A percentile compares a stretch with the other conserved stretches of the same genome.
phyloP scores from a whole-genome alignment of 2,329 filamentous ascomycete genomes.

The Zasmidium cellare region DNA sequence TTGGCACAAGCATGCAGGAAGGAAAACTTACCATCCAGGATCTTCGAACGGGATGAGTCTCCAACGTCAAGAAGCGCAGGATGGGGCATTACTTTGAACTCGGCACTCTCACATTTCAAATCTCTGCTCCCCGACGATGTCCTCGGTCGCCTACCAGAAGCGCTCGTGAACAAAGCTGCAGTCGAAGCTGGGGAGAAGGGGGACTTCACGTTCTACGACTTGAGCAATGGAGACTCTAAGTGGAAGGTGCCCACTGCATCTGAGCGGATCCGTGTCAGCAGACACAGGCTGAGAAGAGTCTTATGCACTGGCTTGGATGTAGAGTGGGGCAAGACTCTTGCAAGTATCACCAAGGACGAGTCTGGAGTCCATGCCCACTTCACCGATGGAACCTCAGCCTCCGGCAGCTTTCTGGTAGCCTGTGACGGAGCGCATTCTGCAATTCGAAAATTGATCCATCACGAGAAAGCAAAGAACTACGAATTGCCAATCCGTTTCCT shows the following conservation, averaged over 20 bases:
- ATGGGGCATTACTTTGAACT: conserved; percentile 66
- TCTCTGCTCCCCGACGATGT: conserved; percentile 53
- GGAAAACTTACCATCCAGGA: conserved; percentile 15
- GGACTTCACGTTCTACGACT: conserved; percentile 57
- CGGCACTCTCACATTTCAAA: conserved; percentile 57
- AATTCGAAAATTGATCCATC: conserved; percentile 8
- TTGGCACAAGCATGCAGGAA: conserved; percentile 22
- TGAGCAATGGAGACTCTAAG: conserved; percentile 44
- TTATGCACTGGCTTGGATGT: conserved; percentile 8
- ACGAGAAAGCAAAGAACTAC: conserved; percentile 25
- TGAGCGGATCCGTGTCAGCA: conserved; percentile 13
- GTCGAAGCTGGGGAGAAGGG: conserved; percentile 50
- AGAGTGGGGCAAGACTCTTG: conserved; percentile 13
- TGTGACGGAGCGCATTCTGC: conserved; percentile 15
- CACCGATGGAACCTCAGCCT: conserved; percentile 8
- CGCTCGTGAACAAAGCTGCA: conserved; percentile 56
- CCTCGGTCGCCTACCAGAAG: conserved; percentile 47
- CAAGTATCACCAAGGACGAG: conserved; percentile 4
- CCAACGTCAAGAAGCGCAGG: conserved; percentile 12
- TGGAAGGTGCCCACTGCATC: conserved; percentile 22
- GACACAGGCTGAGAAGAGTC: conserved; percentile 5
- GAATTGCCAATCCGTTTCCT: conserved; percentile 47
- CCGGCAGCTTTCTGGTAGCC: conserved; percentile 12
- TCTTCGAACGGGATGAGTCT: conserved; percentile 24
- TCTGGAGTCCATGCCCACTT: conserved; percentile 6